Evolutionary conservation across 768 basidiomycete genomes (phyloP), one percentile per base, ranked within the genome.

Genomic region (Obba rivulosa): DNA sequence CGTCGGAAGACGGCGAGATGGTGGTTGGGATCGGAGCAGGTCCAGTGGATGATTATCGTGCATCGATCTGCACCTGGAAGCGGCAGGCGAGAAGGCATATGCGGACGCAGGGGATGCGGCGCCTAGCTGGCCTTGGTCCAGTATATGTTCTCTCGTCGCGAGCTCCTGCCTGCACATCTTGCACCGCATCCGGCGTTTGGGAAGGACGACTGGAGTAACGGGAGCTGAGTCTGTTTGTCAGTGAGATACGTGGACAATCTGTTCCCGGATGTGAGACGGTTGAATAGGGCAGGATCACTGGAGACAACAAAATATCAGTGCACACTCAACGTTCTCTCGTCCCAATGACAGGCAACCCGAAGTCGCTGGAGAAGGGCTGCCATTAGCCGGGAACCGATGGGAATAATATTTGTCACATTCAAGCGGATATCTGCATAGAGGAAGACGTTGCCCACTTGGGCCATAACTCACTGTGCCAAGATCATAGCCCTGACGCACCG

Each of bases 111-210:
- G 84, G 0, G 85, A 86, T 1, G 81, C 72, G 9, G 84, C 79
- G 2, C 83, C 84, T 3, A 87, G 67, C 58, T 90, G 86, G 4
- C 85, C 86, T 57, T 94, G 92, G 63, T 92, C 87, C 39, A 92
- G 78, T 87, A 97, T 92, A 62, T 96, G 89, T 60, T 93, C 91
- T n/a, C 87, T 75, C 0, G 88, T 79, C 1, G 93, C 93, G 14
- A 97, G 75, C 57, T 92, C 90, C 50, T 85, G 83, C 58, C 90
- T 75, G 72, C 93, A 95, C 83, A 87, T 90, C 67, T 88, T 92
- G 67, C 93, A 96, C 60, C 93, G 75, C 59, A 96, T 92, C 35
- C 85, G 78, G 35, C 82, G 72, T 34, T 73, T 71, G 3, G 75
- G 77, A 11, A 77, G 74, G 13, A 7, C 7, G 31, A 70, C 69